Evolutionary conservation across 1,139 yeast species (phyloP).

Genomic region (Nakaseomyces bracarensis): DNA sequence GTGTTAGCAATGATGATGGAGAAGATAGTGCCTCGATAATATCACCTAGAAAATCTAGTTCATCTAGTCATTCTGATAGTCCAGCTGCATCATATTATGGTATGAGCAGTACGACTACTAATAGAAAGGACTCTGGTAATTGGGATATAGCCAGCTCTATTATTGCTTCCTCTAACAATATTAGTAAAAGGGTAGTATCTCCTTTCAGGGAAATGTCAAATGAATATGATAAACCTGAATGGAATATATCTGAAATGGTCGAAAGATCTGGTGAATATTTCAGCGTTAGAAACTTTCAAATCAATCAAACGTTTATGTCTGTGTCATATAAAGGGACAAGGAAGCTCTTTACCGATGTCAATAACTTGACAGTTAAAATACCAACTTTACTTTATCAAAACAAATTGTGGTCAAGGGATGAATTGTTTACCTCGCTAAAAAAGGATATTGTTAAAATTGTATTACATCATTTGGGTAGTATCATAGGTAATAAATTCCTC

Average conservation of each 20-base stretch:
- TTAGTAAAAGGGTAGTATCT: slow-evolving; percentile 9
- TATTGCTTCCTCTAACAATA: neutral
- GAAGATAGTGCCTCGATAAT: neutral
- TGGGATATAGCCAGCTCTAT: slow-evolving; percentile 4
- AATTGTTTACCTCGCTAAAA: slow-evolving; percentile 53
- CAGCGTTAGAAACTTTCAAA: slow-evolving; percentile 51
- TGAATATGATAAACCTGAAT: slow-evolving; percentile 1
- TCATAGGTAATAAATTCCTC: slow-evolving; percentile 68
- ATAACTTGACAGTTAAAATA: slow-evolving; percentile 52
- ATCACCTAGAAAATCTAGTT: slow-evolving; percentile 15
- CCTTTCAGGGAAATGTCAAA: slow-evolving; percentile 4
- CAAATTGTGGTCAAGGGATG: slow-evolving; percentile 74
- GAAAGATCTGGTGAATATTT: slow-evolving; percentile 59
- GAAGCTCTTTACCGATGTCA: slow-evolving; percentile 60
- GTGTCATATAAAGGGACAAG: slow-evolving; percentile 76
- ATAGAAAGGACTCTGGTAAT: slow-evolving; percentile 9
- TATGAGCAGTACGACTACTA: neutral
- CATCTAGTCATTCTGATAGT: neutral
- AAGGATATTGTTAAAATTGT: slow-evolving; percentile 63
- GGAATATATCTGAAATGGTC: slow-evolving; percentile 46
- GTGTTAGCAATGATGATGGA: slow-evolving; percentile 12
- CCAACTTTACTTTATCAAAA: slow-evolving; percentile 60
- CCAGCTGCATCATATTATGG: neutral
- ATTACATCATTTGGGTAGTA: slow-evolving; percentile 67
- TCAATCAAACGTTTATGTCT: slow-evolving; percentile 46